Base-by-base conservation (phyloP, 148 eudicot genomes). In the Oxyria digyna region DNA sequence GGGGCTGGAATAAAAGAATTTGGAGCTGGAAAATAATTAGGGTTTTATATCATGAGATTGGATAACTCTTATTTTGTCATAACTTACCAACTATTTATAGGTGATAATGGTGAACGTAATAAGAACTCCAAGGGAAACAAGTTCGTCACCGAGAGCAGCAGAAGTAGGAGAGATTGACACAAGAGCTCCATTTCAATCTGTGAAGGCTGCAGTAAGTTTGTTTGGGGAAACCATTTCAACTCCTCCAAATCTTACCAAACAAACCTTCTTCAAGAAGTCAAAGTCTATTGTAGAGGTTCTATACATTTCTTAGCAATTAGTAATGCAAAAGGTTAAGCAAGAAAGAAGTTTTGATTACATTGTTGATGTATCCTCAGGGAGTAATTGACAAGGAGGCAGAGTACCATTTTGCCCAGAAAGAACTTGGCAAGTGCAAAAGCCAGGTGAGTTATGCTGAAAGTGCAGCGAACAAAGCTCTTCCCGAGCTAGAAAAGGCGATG, bases 81-180 rank as follows among this genome's bases (percentile, higher is more conserved):
- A 50, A 8, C 27, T 6, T 50, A 50, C 8, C 12, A 2, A n/a
- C 26, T 57, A 27, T 55, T 29, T 29, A 65, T 18, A 66, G 69
- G 46, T 12, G 0, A 37, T 8, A 59, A 82, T 82, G 85, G 80
- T 76, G 80, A 82, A 82, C 26, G 77, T 79, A 17, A 66, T 81
- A 78, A 89, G 84, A 83, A 78, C 91, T 15, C 80, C 82, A 20
- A 79, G 73, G 13, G 80, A 74, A 49, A 74, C 71, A 8, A 35
- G 68, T 3, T 77, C 76, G 29, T 81, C 94, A 15, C 90, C 97
- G 0, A 79, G 33, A 68, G 42, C 74, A 15, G 72, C 67, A 5
- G 91, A 87, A 37, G 88, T 86, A 20, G 96, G 91, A 24, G 98
- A 91, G 86, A 87, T 88, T 5, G 99, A 91, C 62, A 95, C 97